Evolutionary conservation across 371 early-diverging fungal genomes (phyloP).

Genomic region (Mortierella sp.): DNA sequence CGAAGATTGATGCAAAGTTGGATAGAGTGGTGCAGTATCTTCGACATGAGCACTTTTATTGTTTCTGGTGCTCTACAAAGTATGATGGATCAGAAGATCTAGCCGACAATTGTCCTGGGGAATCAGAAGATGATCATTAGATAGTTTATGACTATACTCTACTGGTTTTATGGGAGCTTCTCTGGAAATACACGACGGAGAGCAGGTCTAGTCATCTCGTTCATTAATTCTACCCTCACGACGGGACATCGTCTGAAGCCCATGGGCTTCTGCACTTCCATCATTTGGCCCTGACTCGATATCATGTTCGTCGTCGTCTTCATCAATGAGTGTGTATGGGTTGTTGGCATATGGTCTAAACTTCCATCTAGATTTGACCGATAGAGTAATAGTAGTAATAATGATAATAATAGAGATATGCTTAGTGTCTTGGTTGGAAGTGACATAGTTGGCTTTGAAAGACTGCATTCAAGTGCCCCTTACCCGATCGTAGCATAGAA

Average conservation of each 20-base stretch:
- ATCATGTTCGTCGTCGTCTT: slow-evolving; percentile 52
- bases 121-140: slow-evolving; percentile 66
- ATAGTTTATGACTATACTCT: too few species aligned
- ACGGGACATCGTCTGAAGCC: slow-evolving; percentile 51
- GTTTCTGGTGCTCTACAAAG: slow-evolving; percentile 73
- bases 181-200: too few species aligned
- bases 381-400: not conserved
- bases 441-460: too few species aligned
- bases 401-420: not conserved
- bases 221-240: slow-evolving; percentile 39
- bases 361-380: slow-evolving; percentile 41
- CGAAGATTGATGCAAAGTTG: slow-evolving; percentile 53
- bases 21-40: slow-evolving; percentile 58
- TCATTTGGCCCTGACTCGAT: slow-evolving; percentile 26
- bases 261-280: slow-evolving; percentile 24
- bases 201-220: slow-evolving; percentile 35
- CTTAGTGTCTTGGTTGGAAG: too few species aligned
- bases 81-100: slow-evolving; percentile 64
- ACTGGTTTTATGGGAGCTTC: too few species aligned
- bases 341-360: slow-evolving; percentile 66
- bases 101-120: slow-evolving; percentile 66
- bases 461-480: too few species aligned
- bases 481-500: slow-evolving; percentile 65
- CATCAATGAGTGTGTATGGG: slow-evolving; percentile 62
- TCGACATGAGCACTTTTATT: slow-evolving; percentile 63